Evolutionary conservation across 1,139 yeast species (phyloP).

Genomic region (Pichia sp.): DNA sequence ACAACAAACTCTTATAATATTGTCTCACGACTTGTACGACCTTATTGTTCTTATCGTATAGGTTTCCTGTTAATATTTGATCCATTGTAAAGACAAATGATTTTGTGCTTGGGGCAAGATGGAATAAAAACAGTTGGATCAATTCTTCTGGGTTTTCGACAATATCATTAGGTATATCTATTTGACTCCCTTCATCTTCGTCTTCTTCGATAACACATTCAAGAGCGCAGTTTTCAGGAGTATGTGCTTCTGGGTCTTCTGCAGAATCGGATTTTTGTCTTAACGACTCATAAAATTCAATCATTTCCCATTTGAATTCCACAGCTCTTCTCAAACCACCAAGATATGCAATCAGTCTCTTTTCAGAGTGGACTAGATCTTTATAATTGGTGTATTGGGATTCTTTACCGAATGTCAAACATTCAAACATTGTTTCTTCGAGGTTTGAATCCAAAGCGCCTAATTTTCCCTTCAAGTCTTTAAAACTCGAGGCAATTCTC

Average conservation of each 20-base stretch:
- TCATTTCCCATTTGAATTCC: slow-evolving; percentile 60
- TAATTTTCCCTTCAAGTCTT: slow-evolving; percentile 11
- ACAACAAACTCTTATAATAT: slow-evolving; percentile 46
- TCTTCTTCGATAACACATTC: neutral
- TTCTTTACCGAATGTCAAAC: slow-evolving; percentile 53
- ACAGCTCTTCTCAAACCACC: slow-evolving; percentile 70
- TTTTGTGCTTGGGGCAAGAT: slow-evolving; percentile 71
- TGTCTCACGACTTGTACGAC: slow-evolving; percentile 41
- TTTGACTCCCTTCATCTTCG: neutral
- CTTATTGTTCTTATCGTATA: slow-evolving; percentile 44
- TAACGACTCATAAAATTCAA: slow-evolving; percentile 24
- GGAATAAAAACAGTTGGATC: slow-evolving; percentile 62
- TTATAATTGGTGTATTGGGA: slow-evolving; percentile 46
- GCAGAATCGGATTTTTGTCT: neutral
- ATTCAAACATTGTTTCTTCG: slow-evolving; percentile 66
- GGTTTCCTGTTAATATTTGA: slow-evolving; percentile 58
- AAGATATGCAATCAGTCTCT: slow-evolving; percentile 53
- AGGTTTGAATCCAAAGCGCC: slow-evolving; percentile 40
- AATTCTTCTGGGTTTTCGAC: slow-evolving; percentile 45
- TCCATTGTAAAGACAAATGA: slow-evolving; percentile 64
- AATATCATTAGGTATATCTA: slow-evolving; percentile 24
- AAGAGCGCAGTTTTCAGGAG: no score
- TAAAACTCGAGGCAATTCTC: slow-evolving; percentile 7
- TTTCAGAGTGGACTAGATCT: slow-evolving; percentile 50
- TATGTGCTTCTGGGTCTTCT: no score